Evolutionary conservation across 2,329 filamentous ascomycete genomes (phyloP).

Genomic region (Venturia nashicola): DNA sequence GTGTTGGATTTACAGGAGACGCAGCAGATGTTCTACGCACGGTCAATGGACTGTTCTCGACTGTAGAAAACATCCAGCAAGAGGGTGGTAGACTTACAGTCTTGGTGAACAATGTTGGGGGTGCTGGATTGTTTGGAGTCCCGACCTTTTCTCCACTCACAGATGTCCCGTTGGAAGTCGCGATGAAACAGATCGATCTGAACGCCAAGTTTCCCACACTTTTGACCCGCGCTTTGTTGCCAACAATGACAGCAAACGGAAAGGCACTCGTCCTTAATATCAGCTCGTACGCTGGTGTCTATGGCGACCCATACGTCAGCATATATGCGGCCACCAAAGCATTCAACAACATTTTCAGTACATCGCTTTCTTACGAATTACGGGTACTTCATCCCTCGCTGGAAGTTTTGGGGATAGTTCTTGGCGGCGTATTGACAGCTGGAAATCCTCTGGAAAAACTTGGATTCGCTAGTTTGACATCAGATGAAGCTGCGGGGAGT

Average conservation of each 20-base stretch:
- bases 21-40: constrained; percentile 21
- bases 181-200: constrained; percentile 14
- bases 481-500: background rate
- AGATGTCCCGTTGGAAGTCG: constrained; percentile 10
- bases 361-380: constrained; percentile 2
- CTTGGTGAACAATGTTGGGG: constrained; percentile 46
- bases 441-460: background rate
- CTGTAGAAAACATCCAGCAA: constrained; percentile 14
- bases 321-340: constrained; percentile 7
- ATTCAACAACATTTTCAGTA: constrained; percentile 7
- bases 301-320: background rate
- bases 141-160: constrained; percentile 16
- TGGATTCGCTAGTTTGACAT: background rate
- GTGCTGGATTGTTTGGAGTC: constrained; percentile 20
- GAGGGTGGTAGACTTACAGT: constrained; percentile 34
- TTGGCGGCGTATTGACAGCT: background rate
- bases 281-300: constrained; percentile 5
- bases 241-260: constrained; percentile 23
- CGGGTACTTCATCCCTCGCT: background rate
- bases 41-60: constrained; percentile 10
- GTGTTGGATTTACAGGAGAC: constrained; percentile 34
- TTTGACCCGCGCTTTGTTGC: constrained; percentile 36
- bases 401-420: constrained; percentile 3
- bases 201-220: constrained; percentile 35
- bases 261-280: constrained; percentile 5